Conservation (phyloP, 2,329 filamentous ascomycete species). For the Pseudogymnoascus sp. region DNA sequence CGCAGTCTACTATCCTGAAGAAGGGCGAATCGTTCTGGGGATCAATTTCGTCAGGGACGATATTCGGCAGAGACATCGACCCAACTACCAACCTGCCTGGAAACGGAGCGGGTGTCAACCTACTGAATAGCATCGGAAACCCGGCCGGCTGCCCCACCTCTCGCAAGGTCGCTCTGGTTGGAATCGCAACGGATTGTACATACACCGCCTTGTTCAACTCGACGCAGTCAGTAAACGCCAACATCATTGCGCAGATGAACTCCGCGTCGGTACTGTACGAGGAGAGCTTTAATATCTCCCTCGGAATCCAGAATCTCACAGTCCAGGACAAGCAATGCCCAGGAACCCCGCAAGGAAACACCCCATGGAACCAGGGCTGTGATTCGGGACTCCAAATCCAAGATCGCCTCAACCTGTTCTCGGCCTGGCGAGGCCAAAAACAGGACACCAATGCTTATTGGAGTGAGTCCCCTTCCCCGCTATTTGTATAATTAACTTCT, state of each 20-base stretch:
- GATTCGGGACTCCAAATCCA: conserved; percentile 56
- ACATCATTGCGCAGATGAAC: conserved; percentile 80
- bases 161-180: conserved; percentile 85
- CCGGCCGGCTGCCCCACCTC: conserved; percentile 79
- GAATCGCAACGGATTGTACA: conserved; percentile 86
- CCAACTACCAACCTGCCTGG: conserved; percentile 52
- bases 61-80: conserved; percentile 71
- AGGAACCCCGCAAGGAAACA: conserved; percentile 53
- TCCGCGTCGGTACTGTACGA: conserved; percentile 83
- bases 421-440: conserved; percentile 72
- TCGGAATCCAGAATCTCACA: conserved; percentile 80
- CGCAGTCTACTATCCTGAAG: conserved; percentile 27
- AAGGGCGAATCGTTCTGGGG: conserved; percentile 48
- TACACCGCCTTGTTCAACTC: conserved; percentile 69
- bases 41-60: conserved; percentile 51
- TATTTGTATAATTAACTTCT: conserved; percentile 46
- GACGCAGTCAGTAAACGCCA: conserved; percentile 55
- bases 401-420: conserved; percentile 78
- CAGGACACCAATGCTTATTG: conserved; percentile 83
- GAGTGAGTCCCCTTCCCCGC: conserved; percentile 62
- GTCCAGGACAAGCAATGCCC: conserved; percentile 72
- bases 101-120: conserved; percentile 72
- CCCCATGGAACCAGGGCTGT: conserved; percentile 81
- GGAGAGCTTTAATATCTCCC: conserved; percentile 84
- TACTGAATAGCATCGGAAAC: conserved; percentile 70